Base-by-base conservation (phyloP, 441 rosid genomes). In the Erysimum cheiri region DNA sequence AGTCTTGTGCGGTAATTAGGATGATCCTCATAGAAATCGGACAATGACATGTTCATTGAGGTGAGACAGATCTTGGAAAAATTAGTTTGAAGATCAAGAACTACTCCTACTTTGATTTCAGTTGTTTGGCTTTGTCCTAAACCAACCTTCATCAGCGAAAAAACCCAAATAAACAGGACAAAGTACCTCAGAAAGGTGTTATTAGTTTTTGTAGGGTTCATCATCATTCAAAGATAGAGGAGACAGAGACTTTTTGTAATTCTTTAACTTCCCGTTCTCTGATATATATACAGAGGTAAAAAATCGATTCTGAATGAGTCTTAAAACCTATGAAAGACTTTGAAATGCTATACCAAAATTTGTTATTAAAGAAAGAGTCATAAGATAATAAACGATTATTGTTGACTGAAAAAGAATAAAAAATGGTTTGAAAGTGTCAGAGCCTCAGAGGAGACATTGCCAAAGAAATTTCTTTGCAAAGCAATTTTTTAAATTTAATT, bases 91-190 rank as follows among this genome's bases (percentile, higher is more conserved):
- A 76, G n/a, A 76, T 90, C 86, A 12, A 85, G 77, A 77, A 84
- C 78, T 59, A 84, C 83, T 0, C 94, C 97, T 39, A 85, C 84
- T 3, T 88, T 80, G n/a, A 88, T 89, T 1, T 70, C 71, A 10
- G 57, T 56, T 36, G 60, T 69, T 32, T 63, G 58, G 47, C 28
- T 9, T 56, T 55, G 60, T 32, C 47, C 78, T 44, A 61, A 36
- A 35, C 74, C 60, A 61, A 56, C 53, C 19, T 46, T 58, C 8
- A 75, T 55, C 39, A 55, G 43, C 31, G 19, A 5, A 35, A 74
- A 55, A 15, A 31, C 2, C 1, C 37, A 75, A 44, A 74, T 3
- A 15, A 44, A 60, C 39, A 67, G 0, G 32, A 53, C 8, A 62
- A 8, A 13, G 46, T 72, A 60, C 44, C 53, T 36, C 2, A 68